These are phyloP conservation scores for Amphibolis antarctica DNA, from an alignment of 106 monocot genomes.

Conservation along the genomic window DNA sequence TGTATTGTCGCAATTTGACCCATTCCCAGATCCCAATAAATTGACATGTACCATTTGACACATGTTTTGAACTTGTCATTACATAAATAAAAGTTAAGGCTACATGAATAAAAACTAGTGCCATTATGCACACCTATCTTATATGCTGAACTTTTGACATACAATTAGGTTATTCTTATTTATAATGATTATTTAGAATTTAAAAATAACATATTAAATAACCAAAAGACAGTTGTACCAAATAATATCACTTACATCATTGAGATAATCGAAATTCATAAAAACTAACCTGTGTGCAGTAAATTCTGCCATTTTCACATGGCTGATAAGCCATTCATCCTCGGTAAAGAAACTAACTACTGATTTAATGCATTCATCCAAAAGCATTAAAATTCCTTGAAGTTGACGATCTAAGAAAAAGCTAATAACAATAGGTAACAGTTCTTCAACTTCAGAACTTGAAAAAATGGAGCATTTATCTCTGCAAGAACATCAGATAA, in stretches of 20 bases:
- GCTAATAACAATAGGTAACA: slow-evolving; percentile 44
- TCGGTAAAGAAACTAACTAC: slow-evolving; percentile 18
- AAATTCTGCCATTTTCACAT: slow-evolving; percentile 9
- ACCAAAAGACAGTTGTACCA: not conserved
- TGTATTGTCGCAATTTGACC: too few species aligned
- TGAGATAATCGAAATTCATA: too few species aligned
- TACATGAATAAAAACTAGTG: too few species aligned
- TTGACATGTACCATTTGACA: too few species aligned
- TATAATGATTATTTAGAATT: not conserved
- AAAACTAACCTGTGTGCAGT: slow-evolving; percentile 12
- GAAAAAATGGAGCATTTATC: slow-evolving; percentile 35
- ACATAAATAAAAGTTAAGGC: too few species aligned
- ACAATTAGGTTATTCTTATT: too few species aligned
- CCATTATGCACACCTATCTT: too few species aligned
- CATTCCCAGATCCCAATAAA: too few species aligned
- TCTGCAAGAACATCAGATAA: slow-evolving; percentile 20
- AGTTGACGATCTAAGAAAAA: slow-evolving; percentile 21
- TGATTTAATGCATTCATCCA: slow-evolving; percentile 20
- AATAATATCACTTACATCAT: too few species aligned
- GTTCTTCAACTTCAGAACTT: slow-evolving; percentile 58
- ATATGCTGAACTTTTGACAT: too few species aligned
- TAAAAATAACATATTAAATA: not conserved
- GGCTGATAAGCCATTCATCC: slow-evolving; percentile 18
- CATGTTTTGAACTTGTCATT: too few species aligned
- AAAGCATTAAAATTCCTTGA: slow-evolving; percentile 11